Base-by-base conservation (phyloP, 129 eudicot genomes). In the Gnaphalium uliginosum region DNA sequence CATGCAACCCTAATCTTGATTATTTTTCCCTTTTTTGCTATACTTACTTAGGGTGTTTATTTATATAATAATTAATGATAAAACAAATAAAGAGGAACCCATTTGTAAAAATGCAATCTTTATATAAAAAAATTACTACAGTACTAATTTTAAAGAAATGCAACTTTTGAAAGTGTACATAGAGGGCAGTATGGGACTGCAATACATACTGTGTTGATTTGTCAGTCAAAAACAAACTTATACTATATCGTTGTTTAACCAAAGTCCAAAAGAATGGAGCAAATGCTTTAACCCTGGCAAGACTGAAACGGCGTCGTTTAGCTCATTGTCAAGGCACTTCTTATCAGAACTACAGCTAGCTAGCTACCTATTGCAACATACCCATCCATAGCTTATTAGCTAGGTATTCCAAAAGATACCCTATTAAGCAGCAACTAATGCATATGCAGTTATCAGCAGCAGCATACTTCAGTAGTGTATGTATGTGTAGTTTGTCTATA, bases 311-410 rank as follows among this genome's bases (percentile, higher is more conserved):
- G 75, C 79, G 83, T 80, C 83, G 83, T 80, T 73, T 80, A 73
- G 83, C 71, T 80, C 79, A 80, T 80, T 80, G 83, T 80, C 79
- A 80, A 73, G 83, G 74, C 79, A 79, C 79, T 79, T 79, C 74
- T 66, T 78, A 73, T 73, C 83, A 79, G 83, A 62, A 35, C 65
- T 14, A 25, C 66, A 29, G 62, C 76, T 54, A 72, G 65, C 81
- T 70, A 70, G 3, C 6, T 22, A 78, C 73, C 78, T 63, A 58
- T 60, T 72, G 35, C 51, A 54, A 72, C 83, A 72, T 72, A 53
- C 78, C 68, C 60, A 72, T 64, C 78, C 66, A 50, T 64, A 71
- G 77, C 63, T 64, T 25, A 56, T n/a, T n/a, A 56, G 61, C 26
- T 56, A 33, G 30, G 39, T 62, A 37, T 80, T 27, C 43, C 69